Evolutionary conservation across 352 stramenopile genomes (phyloP).

Genomic region (Paralagenidium karlingii): DNA sequence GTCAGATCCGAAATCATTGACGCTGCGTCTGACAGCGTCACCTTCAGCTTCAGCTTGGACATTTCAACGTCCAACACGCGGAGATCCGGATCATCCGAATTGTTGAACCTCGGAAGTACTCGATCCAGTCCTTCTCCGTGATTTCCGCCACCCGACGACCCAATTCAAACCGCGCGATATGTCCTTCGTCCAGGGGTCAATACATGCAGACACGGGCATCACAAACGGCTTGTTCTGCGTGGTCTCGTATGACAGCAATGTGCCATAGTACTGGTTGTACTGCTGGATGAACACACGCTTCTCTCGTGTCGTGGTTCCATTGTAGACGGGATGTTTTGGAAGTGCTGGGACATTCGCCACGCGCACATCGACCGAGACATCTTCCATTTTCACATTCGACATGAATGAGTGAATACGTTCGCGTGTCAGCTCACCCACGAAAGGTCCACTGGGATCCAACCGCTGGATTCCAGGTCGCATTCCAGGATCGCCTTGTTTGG

Average conservation of each 20-base stretch:
- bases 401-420: background rate
- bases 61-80: background rate
- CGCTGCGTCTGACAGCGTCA: background rate
- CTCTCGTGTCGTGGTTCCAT: background rate
- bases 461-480: background rate
- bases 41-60: background rate
- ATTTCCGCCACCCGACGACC: background rate
- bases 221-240: background rate
- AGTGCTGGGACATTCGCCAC: background rate
- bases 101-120: background rate
- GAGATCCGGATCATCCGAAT: background rate
- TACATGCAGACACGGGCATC: background rate
- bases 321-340: background rate
- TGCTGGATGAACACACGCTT: background rate
- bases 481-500: no score
- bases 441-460: background rate
- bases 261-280: background rate
- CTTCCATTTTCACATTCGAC: background rate
- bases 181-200: background rate
- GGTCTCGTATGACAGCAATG: background rate
- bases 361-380: background rate
- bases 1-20: background rate
- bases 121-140: background rate
- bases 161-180: background rate
- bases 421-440: background rate